A percentile compares a stretch with the other conserved stretches of the same genome.
Evolutionary conservation across 2,329 filamentous ascomycete species (phyloP).

Genomic region (Chaetomiaceae sp.): DNA sequence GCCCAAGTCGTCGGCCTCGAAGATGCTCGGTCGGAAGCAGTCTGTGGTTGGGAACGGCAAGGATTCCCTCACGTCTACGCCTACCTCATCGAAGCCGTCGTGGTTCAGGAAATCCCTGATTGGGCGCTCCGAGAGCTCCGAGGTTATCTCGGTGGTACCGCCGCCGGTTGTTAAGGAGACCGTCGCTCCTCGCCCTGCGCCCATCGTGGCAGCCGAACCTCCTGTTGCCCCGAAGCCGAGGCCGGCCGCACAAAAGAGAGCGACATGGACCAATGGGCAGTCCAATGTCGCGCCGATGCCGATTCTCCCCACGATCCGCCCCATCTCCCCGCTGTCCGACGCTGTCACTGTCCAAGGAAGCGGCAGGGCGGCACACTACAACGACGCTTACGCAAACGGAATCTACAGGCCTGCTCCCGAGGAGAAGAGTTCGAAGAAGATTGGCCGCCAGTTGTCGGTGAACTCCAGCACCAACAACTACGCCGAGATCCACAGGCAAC

Average conservation of each 20-base stretch:
- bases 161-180: constrained; percentile 43
- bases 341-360: constrained; percentile 85
- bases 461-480: constrained; percentile 92
- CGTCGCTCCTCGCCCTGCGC: constrained; percentile 30
- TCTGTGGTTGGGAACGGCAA: constrained; percentile 73
- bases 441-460: constrained; percentile 88
- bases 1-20: constrained; percentile 84
- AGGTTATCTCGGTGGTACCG: constrained; percentile 46
- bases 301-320: constrained; percentile 88
- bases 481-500: constrained; percentile 79
- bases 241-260: constrained; percentile 68
- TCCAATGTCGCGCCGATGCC: constrained; percentile 85
- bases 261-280: constrained; percentile 85
- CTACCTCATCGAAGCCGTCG: constrained; percentile 76
- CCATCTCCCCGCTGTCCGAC: constrained; percentile 94
- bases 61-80: constrained; percentile 52
- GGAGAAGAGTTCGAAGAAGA: constrained; percentile 77
- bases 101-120: constrained; percentile 98
- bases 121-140: constrained; percentile 64
- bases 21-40: constrained; percentile 81
- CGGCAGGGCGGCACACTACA: constrained; percentile 53
- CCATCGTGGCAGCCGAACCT: constrained; percentile 37
- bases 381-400: constrained; percentile 43
- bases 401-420: constrained; percentile 40
- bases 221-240: constrained; percentile 36